Conservation (phyloP, 208 protist genomes). For the Wallacemonas sp. region DNA sequence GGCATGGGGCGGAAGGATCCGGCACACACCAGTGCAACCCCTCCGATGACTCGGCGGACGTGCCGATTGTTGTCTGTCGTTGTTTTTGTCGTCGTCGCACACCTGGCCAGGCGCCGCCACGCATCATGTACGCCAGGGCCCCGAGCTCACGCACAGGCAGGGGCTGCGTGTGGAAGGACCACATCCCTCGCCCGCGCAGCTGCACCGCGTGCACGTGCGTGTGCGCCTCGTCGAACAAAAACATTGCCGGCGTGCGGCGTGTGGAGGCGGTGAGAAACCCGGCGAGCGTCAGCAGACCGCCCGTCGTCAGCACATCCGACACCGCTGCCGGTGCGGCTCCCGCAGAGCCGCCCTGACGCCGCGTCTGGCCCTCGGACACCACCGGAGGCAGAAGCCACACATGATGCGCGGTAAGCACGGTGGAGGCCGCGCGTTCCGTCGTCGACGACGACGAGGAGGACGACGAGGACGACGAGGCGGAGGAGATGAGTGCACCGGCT, state of each 20-base stretch:
- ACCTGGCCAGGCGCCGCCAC: conserved; percentile 57
- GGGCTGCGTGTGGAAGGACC: conserved; percentile 48
- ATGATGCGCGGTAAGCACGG: conserved; percentile 52
- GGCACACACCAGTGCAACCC: conserved; percentile 67
- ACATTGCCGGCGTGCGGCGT: conserved; percentile 31
- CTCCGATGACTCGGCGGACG: no score
- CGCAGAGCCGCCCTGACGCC: no score
- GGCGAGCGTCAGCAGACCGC: conserved; percentile 50
- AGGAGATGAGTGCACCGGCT: conserved; percentile 49
- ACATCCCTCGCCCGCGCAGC: conserved; percentile 62
- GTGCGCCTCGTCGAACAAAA: conserved; percentile 61
- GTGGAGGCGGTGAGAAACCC: conserved; percentile 67
- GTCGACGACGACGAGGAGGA: neutral
- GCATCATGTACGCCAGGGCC: conserved; percentile 39
- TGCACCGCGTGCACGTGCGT: conserved; percentile 59
- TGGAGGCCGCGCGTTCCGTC: neutral
- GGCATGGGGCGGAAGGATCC: conserved; percentile 22
- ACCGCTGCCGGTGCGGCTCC: no score
- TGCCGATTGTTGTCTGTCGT: neutral
- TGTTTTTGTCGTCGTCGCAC: no score
- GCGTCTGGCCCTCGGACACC: no score
- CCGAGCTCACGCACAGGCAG: conserved; percentile 27
- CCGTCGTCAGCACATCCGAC: conserved; percentile 15
- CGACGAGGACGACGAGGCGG: conserved; percentile 1
- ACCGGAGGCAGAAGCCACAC: conserved; percentile 58